A percentile compares a stretch with the other conserved stretches of the same genome.
These are phyloP conservation scores for Nicotiana tabacum DNA, from an alignment of 257 asterid genomes.

Conservation along the genomic window DNA sequence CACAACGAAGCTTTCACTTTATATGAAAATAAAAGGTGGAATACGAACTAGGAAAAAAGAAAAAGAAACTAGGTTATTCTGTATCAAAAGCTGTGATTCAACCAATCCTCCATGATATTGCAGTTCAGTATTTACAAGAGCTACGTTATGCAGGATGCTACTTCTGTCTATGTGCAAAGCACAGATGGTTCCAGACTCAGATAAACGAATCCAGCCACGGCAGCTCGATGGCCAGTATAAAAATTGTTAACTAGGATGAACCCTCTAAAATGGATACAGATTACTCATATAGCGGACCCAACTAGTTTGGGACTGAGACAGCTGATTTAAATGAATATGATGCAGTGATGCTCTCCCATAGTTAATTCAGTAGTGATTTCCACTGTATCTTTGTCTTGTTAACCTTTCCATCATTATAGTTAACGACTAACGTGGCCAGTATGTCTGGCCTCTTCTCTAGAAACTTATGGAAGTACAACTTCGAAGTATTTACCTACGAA, in stretches of 20 bases:
- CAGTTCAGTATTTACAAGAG: neutral
- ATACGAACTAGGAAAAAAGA: neutral
- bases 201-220: neutral
- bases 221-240: neutral
- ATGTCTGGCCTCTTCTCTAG: neutral
- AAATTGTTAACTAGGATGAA: neutral
- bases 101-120: neutral
- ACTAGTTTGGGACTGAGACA: neutral
- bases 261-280: neutral
- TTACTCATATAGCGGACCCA: neutral
- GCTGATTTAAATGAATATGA: neutral
- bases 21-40: neutral
- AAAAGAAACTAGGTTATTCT: neutral
- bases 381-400: neutral
- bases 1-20: neutral
- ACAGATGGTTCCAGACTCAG: neutral
- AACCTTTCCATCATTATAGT: neutral
- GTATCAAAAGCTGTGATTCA: neutral
- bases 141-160: neutral
- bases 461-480: slow-evolving; percentile 4
- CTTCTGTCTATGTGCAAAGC: neutral
- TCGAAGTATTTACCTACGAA: slow-evolving; percentile 61
- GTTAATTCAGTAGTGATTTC: neutral
- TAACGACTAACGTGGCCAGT: neutral
- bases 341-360: neutral